phyloP scores from a whole-genome alignment of 345 rosid genomes.

The Linum lewisii region DNA sequence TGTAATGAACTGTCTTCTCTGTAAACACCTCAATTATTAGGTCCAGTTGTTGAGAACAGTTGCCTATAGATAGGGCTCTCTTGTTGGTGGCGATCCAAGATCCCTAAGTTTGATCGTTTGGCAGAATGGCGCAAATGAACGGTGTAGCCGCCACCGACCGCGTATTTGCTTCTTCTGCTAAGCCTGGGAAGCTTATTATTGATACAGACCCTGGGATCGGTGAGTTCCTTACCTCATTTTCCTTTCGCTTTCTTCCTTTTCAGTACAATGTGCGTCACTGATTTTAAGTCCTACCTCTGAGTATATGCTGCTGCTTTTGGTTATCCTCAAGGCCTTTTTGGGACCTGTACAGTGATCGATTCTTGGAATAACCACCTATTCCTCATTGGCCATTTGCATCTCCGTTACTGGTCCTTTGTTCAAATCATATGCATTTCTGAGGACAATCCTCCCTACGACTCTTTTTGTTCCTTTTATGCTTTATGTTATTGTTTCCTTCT shows the following conservation, averaged over 20 bases:
- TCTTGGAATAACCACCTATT: too few relatives aligned
- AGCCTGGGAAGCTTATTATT: conserved; percentile 65
- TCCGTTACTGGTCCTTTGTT: too few relatives aligned
- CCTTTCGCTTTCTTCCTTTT: background rate
- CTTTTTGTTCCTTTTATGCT: too few relatives aligned
- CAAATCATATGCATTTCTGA: background rate
- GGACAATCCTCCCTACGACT: background rate
- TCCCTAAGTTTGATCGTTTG: background rate
- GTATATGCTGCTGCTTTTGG: too few relatives aligned
- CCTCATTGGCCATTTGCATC: too few relatives aligned
- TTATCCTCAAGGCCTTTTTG: too few relatives aligned
- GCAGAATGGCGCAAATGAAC: background rate
- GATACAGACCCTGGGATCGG: conserved; percentile 99
- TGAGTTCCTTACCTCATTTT: conserved; percentile 16
- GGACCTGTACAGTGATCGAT: too few relatives aligned
- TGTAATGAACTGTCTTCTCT: too few relatives aligned
- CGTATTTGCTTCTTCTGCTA: conserved; percentile 16
- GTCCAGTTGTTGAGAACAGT: too few relatives aligned
- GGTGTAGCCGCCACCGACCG: conserved; percentile 15
- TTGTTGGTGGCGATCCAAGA: background rate
- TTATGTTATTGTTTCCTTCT: too few relatives aligned
- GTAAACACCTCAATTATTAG: too few relatives aligned
- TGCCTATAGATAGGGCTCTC: too few relatives aligned
- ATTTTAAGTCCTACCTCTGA: background rate
- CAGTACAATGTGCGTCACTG: background rate